phyloP scores from a whole-genome alignment of 441 rosid genomes.

The Bruguiera hainesii region DNA sequence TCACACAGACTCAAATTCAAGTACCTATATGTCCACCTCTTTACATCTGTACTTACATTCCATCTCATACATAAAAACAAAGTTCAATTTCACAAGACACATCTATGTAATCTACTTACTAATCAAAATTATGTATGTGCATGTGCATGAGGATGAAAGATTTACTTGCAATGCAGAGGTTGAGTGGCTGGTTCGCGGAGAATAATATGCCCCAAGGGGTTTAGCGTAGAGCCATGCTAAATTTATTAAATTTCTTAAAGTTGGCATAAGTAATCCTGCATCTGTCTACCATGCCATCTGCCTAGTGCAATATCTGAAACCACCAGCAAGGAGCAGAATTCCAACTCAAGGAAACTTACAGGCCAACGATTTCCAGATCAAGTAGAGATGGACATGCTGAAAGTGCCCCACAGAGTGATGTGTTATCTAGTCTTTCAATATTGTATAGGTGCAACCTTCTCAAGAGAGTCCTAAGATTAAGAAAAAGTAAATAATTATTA shows the following conservation, averaged over 20 bases:
- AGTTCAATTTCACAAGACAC: no score
- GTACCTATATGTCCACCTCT: no score
- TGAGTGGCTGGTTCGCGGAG: no score
- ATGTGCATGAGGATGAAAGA: no score
- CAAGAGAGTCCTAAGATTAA: constrained; percentile 50
- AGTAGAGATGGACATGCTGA: constrained; percentile 62
- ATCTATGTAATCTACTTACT: no score
- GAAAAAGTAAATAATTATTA: constrained; percentile 18
- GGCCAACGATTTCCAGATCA: constrained; percentile 80
- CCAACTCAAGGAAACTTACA: constrained; percentile 49
- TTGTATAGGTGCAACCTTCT: constrained; percentile 78
- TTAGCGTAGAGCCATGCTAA: background rate
- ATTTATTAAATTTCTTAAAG: background rate
- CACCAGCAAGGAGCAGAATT: constrained; percentile 11
- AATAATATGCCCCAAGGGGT: background rate
- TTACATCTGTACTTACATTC: no score
- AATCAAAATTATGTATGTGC: no score
- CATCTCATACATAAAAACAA: no score
- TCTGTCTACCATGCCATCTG: constrained; percentile 3
- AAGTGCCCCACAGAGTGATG: constrained; percentile 55
- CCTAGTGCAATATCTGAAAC: background rate
- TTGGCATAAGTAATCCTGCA: background rate
- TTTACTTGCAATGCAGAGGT: no score
- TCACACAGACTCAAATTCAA: no score
- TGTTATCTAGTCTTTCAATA: constrained; percentile 49